Base-by-base conservation (phyloP, 257 asterid genomes). In the Schizonepeta tenuifolia region DNA sequence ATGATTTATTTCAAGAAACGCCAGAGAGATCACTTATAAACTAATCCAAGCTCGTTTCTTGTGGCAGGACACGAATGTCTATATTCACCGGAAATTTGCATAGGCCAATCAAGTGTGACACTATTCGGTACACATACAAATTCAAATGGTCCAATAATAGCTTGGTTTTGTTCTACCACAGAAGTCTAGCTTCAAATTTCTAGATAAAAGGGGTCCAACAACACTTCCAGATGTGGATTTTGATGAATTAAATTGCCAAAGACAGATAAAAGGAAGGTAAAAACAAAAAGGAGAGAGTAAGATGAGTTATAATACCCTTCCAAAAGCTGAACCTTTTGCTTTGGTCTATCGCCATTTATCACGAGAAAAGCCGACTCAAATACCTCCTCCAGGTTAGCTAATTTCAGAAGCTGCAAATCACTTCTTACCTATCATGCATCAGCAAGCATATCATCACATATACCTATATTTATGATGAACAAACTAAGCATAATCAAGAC, bases 271-370 rank as follows among this genome's bases (percentile, higher is more conserved):
- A 24, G 17, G 28, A 47, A 14, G 28, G 12, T 26, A 22, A 53
- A 50, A 33, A 0, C 1, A 36, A 50, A 56, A 56, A 72, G 35
- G 58, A 38, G 46, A 15, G 13, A 46, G 70, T 31, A 44, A n/a
- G 56, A 59, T 11, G 55, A 53, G 67, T 65, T 14, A 2, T 44
- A 44, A 10, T 62, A 85, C 98, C 96, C 90, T 73, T 95, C 98
- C 82, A 92, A 74, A 71, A 87, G 89, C 82, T 88, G 96, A 79
- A 92, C 76, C 72, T 92, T 95, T 70, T 92, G 99, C 86, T 83
- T 90, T 31, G 98, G 99, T 67, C 90, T 87, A 38, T 85, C 84
- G 20, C 96, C 99, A 63, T 72, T 72, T 76, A 95, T 84, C 63
- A 95, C 92, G 44, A 83, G 71, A 75, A 90, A 90, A 8, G 90